Evolutionary conservation across 2,329 filamentous ascomycete genomes (phyloP), one percentile per base, ranked within the genome.

Genomic region (Periconia sp.): DNA sequence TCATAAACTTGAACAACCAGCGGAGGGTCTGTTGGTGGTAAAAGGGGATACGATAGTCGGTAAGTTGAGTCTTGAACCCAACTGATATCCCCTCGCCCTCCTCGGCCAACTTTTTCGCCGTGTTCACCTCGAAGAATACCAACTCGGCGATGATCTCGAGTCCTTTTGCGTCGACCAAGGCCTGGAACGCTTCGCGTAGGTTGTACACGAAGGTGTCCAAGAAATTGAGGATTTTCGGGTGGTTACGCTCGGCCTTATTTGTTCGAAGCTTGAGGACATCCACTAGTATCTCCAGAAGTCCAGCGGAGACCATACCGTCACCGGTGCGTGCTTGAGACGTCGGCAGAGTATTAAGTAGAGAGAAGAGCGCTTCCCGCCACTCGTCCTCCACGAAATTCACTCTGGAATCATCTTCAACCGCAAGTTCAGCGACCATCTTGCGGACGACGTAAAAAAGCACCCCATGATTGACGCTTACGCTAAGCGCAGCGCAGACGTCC

Each of bases 391-490:
- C 82, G 5, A 65, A 44, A n/a, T 82, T 82, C 43, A 82, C 79
- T 52, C 84, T 79, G 16, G 81, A 22, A 15, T 44, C 54, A 11
- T 69, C 66, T 26, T 83, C 77, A 16, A 56, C 50, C 17, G 55
- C 84, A 73, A 99, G 86, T 51, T 91, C 88, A 13, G 87, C 86
- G 43, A 97, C 88, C 8, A 91, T 89, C 70, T 95, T 96, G 42
- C 92, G 84, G 36, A 96, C 87, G 54, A 96, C 82, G 62, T 96
- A 97, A 55, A 97, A 87, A 31, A 99, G 79, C 21, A 97, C 87
- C 11, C 94, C 95, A 59, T 99, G 95, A 59, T 95, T 97, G 25
- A 97, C 92, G 57, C 92, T 96, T 40, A 95, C 89, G 61, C 91
- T 95, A 29, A 99, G 76, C n/a, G 94, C 91, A 29, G 89, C 85